Percentiles rank a stretch among this genome's conserved stretches.
Evolutionary conservation across 2,329 filamentous ascomycete genomes (phyloP).

Genomic region (Magnaporthiopsis rhizophila): DNA sequence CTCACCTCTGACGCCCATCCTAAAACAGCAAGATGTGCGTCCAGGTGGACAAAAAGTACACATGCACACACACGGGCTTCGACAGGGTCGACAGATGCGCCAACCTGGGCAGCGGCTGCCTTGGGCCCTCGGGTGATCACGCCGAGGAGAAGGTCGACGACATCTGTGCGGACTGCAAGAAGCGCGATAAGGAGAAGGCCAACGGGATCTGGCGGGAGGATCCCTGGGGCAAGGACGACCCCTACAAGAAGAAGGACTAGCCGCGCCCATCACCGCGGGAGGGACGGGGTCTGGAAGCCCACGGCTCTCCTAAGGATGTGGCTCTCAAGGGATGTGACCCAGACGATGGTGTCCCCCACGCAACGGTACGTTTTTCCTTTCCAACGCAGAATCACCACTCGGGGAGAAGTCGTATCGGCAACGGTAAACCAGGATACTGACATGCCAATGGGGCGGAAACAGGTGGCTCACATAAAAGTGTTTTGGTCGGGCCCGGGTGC

Average conservation of each 20-base stretch:
- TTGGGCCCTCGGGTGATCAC: conserved; percentile 18
- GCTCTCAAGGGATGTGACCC: too few species aligned
- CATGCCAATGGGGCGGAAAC: too few species aligned
- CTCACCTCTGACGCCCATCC: not conserved
- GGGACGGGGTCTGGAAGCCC: too few species aligned
- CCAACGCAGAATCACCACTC: too few species aligned
- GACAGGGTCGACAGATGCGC: conserved; percentile 18
- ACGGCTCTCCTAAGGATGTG: too few species aligned
- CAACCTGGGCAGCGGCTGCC: conserved; percentile 16
- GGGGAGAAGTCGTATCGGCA: too few species aligned
- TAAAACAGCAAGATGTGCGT: conserved; percentile 15
- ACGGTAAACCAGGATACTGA: too few species aligned
- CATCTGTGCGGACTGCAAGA: conserved; percentile 17
- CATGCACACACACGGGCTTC: conserved; percentile 18
- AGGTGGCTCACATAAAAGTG: too few species aligned
- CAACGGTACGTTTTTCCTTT: too few species aligned
- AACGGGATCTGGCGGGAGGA: conserved; percentile 10
- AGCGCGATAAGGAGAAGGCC: conserved; percentile 10
- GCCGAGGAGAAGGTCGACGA: conserved; percentile 11
- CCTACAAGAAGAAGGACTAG: conserved; percentile 9
- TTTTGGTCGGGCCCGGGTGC: too few species aligned
- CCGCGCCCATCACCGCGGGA: too few species aligned
- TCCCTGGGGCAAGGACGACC: conserved; percentile 15
- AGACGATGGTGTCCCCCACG: too few species aligned
- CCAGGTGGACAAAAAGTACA: conserved; percentile 17